Evolutionary conservation across 345 rosid species (phyloP), one percentile per base, ranked within the genome.

Genomic region (Aquilaria sinensis): DNA sequence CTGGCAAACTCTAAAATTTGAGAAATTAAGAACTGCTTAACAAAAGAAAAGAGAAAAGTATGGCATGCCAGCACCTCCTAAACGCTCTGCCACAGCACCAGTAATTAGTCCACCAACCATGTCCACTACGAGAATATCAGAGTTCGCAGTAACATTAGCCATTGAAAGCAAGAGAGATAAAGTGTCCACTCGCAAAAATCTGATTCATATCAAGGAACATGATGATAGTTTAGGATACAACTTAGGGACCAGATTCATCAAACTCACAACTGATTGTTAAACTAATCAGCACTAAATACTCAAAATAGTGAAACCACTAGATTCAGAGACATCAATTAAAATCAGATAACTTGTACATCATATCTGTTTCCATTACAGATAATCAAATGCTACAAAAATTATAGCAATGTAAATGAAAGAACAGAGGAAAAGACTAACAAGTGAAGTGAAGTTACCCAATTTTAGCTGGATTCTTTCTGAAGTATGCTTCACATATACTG

Each of bases 401-500:
- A 23, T 23, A 0, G 23, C 23, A 23, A 23, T 23, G 23, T 23
- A 23, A 23, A 23, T 23, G 23, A 23, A 23, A 23, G 23, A 23
- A 23, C 23, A 23, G 23, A 23, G 23, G 23, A 23, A 23, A 23
- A 23, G 23, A 54, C 47, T 47, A 34, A 33, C 12, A 58, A 54
- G 62, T 9, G 14, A 23, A 52, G 33, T 5, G 53, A 61, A 54
- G 72, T 73, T 84, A 90, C 96, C 99, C 90, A 13, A 85, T 88
- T 80, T 85, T 85, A 58, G 75, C 60, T 47, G 97, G 89, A 61
- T 88, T 73, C 55, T 94, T 90, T 83, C 83, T 82, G 85, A 86
- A 86, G 77, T 94, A 94, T 13, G 99, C 87, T 77, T 94, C 99
- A 46, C 96, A 94, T 60, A 94, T 88, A 72, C 97, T 94, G 97